These are phyloP conservation scores for Pharnaceum exiguum DNA, from an alignment of 148 eudicot species.

Conservation along the genomic window DNA sequence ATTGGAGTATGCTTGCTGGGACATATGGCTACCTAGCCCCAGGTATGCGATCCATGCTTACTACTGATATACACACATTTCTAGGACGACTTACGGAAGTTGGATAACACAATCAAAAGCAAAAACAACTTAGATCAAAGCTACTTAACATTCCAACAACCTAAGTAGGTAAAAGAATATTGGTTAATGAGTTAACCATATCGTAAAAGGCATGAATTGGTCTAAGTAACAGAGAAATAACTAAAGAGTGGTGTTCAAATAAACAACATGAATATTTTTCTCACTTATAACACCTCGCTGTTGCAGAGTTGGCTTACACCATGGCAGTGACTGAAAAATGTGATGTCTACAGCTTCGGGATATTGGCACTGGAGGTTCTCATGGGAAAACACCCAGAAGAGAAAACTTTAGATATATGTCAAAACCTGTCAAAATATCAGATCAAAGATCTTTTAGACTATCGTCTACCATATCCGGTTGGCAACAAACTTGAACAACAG, in stretches of 20 bases:
- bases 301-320: conserved; percentile 28
- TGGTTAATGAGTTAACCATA: too few relatives aligned
- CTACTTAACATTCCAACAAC: too few relatives aligned
- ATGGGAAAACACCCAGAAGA: conserved; percentile 28
- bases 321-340: conserved; percentile 24
- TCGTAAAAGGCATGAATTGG: too few relatives aligned
- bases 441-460: conserved; percentile 17
- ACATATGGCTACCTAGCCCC: conserved; percentile 34
- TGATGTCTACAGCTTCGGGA: conserved; percentile 29
- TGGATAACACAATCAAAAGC: too few relatives aligned
- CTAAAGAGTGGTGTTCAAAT: too few relatives aligned
- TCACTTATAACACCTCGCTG: not conserved
- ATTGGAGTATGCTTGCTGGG: conserved; percentile 21
- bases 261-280: too few relatives aligned
- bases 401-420: not conserved
- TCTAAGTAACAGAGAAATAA: too few relatives aligned
- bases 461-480: conserved; percentile 8
- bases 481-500: conserved; percentile 3
- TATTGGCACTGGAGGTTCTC: conserved; percentile 21
- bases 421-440: not conserved
- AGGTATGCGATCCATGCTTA: conserved; percentile 10
- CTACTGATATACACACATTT: not conserved
- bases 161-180: too few relatives aligned
- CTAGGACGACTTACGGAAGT: not conserved
- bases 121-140: too few relatives aligned